phyloP scores from a whole-genome alignment of 345 rosid genomes.

The Heritiera littoralis region DNA sequence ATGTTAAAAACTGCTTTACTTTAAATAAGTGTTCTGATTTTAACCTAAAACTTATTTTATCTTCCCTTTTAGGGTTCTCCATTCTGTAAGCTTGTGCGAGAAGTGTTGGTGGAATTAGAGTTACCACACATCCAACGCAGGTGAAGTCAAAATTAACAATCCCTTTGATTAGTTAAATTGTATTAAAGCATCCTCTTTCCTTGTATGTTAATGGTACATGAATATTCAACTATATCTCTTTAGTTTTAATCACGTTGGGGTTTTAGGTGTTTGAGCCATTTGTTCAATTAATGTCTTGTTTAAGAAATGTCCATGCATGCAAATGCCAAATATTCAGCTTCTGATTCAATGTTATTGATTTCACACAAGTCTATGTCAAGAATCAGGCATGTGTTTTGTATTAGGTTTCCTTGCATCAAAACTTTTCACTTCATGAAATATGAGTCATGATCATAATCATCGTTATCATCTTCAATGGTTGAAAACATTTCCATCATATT shows the following conservation, averaged over 20 bases:
- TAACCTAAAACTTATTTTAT: conserved; percentile 2
- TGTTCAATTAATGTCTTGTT: background rate
- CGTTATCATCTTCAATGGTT: background rate
- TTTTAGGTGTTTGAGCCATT: background rate
- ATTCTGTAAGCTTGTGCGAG: conserved; percentile 81
- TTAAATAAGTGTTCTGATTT: background rate
- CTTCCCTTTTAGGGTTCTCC: conserved; percentile 70
- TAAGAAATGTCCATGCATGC: background rate
- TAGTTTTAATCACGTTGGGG: background rate
- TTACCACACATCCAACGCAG: conserved; percentile 73
- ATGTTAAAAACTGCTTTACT: background rate
- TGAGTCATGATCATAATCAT: background rate
- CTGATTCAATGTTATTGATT: background rate
- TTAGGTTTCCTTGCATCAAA: background rate
- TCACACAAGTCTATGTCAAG: background rate
- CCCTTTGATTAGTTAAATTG: background rate
- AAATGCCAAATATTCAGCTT: background rate
- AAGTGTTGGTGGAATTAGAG: conserved; percentile 83
- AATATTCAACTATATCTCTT: background rate
- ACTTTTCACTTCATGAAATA: background rate
- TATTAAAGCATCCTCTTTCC: background rate
- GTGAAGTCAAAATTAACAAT: conserved; percentile 35
- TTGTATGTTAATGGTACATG: background rate
- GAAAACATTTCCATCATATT: background rate
- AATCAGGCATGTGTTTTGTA: background rate